Conservation (phyloP, 73 alveolate species). For the Diophrys sp. region DNA sequence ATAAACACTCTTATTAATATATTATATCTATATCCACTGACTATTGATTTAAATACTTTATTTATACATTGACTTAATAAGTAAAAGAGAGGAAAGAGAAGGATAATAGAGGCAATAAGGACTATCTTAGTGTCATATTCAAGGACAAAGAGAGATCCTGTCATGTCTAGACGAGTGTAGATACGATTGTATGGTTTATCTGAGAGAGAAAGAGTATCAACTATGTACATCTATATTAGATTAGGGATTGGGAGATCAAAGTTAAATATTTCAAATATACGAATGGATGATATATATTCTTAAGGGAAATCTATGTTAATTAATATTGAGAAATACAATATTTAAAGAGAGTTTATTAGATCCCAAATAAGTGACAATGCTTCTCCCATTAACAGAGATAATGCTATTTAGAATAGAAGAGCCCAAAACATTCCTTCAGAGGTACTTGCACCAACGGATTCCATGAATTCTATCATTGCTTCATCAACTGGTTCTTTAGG, state of each 20-base stretch:
- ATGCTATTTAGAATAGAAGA: too few species aligned
- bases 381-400: background rate
- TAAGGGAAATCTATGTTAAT: background rate
- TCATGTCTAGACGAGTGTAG: background rate
- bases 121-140: background rate
- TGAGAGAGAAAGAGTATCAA: background rate
- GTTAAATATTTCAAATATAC: background rate
- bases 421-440: background rate
- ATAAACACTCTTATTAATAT: background rate
- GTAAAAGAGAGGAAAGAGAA: background rate
- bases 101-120: background rate
- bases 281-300: background rate
- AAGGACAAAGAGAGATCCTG: background rate
- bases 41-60: background rate
- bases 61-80: background rate
- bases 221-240: background rate
- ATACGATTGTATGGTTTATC: background rate
- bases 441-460: background rate
- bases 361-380: constrained; percentile 1
- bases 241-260: background rate
- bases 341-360: background rate
- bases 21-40: background rate
- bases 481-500: too few species aligned
- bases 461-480: background rate
- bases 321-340: background rate